Percentiles rank a stretch among this genome's conserved stretches.
These are phyloP conservation scores for Ceratocystis variospora DNA, from an alignment of 2,329 filamentous ascomycete species.

Conservation along the genomic window DNA sequence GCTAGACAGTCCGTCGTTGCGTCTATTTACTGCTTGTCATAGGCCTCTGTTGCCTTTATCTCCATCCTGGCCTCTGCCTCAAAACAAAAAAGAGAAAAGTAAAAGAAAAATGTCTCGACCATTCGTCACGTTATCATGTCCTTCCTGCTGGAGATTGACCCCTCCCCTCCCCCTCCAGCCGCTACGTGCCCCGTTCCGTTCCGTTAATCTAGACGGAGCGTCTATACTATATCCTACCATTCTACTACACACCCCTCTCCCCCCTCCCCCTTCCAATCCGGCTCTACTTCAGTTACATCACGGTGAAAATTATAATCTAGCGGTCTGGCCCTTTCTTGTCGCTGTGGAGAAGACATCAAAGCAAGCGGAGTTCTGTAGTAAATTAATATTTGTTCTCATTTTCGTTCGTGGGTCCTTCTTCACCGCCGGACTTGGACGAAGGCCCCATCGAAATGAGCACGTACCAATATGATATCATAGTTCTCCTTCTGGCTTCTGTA, in stretches of 20 bases:
- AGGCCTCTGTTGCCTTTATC: background rate
- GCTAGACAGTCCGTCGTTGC: too few species aligned
- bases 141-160: background rate
- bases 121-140: background rate
- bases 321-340: background rate
- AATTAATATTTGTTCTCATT: background rate
- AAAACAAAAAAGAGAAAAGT: too few species aligned
- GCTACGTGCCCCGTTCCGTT: background rate
- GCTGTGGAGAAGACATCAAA: background rate
- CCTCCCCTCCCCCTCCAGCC: background rate
- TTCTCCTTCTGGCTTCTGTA: background rate
- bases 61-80: too few species aligned
- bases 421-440: conserved; percentile 7
- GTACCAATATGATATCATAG: conserved; percentile 5
- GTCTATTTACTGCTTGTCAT: background rate
- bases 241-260: background rate
- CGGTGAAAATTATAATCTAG: background rate
- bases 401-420: background rate
- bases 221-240: background rate
- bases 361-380: too few species aligned
- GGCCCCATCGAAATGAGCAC: background rate
- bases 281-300: background rate
- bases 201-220: background rate
- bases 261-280: background rate
- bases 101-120: background rate